Base-by-base conservation (phyloP, 345 rosid genomes). In the Murraya koenigii region DNA sequence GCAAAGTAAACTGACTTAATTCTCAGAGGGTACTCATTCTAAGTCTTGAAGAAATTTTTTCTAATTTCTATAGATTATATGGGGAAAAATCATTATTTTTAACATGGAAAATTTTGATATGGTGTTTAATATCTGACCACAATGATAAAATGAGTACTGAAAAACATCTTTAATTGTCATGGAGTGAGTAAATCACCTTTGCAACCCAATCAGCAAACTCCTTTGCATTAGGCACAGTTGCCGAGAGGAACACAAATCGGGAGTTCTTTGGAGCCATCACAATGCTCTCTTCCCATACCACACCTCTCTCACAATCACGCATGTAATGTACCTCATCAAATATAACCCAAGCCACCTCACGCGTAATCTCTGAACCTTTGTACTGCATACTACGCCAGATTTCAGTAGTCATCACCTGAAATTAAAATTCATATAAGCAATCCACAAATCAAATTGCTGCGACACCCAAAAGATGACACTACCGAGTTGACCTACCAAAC, bases 141-240 rank as follows among this genome's bases (percentile, higher is more conserved):
- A 69, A 14, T 26, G 23, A 44, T 10, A 3, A 67, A 3, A 3
- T 25, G 58, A 44, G 32, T 25, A 39, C 14, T 38, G 39, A n/a
- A 0, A 71, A 77, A 32, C 63, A 77, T 49, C 54, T 14, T 23
- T n/a, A 15, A 33, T 44, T 0, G 5, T 15, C 49, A 13, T 44
- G 49, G 17, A 11, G 49, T 17, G 0, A 33, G 49, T 22, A 20
- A 74, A 41, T 80, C 30, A 95, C 99, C 98, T 94, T 96, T 32
- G 99, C 98, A 79, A 96, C 97, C 99, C 99, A 96, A 81, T 94
- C 98, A 72, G 99, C 97, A 91, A 96, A 96, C 75, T 96, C 99
- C 83, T 92, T 96, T 22, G 99, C 99, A 85, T 96, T 96, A 67
- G 99, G 98, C 56, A 96, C 98, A 60, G 99, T 96, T 23, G 99